Percentiles rank a stretch among this genome's conserved stretches.
phyloP scores from a whole-genome alignment of 148 eudicot genomes.

The Mesembryanthemum crystallinum region DNA sequence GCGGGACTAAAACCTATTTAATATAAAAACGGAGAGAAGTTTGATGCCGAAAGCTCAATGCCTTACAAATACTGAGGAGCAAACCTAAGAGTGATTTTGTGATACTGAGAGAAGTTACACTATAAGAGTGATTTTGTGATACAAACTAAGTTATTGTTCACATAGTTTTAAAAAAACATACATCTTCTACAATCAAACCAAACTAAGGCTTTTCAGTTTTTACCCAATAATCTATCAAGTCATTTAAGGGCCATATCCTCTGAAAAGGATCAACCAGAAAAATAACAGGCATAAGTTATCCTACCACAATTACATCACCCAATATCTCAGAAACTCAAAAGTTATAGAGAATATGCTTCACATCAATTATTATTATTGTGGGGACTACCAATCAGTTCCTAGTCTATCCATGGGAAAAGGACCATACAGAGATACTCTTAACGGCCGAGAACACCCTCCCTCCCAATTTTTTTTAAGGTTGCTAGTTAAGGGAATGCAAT shows the following conservation, averaged over 20 bases:
- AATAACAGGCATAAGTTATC: background rate
- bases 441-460: background rate
- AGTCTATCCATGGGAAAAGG: background rate
- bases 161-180: background rate
- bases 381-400: background rate
- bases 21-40: too few species aligned
- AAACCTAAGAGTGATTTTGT: background rate
- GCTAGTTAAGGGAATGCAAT: too few species aligned
- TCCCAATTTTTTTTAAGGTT: too few species aligned
- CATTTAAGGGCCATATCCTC: background rate
- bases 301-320: background rate
- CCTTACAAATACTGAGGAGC: too few species aligned
- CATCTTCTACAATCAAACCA: background rate
- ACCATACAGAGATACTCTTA: conserved; percentile 10
- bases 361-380: background rate
- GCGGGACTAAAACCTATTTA: too few species aligned
- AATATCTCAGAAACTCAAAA: background rate
- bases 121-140: background rate
- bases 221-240: background rate
- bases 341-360: background rate
- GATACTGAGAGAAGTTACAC: background rate
- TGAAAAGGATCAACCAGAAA: background rate
- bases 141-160: background rate
- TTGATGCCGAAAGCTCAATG: too few species aligned
- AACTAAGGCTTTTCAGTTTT: background rate